These are phyloP conservation scores for Trichoderma parareesei DNA, from an alignment of 495 filamentous ascomycete genomes.

Conservation along the genomic window DNA sequence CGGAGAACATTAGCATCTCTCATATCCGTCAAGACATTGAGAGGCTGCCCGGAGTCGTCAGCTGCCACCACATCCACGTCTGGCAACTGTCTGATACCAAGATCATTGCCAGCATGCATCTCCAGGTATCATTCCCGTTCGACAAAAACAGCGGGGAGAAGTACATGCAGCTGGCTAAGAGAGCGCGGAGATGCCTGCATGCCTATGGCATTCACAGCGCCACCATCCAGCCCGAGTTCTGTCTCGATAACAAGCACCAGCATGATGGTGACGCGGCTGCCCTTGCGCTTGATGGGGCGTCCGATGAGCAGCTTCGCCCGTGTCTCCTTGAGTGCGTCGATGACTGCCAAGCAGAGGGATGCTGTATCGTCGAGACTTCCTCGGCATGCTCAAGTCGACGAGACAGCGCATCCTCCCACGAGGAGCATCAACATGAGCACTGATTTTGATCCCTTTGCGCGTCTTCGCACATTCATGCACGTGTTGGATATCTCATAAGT, in stretches of 20 bases:
- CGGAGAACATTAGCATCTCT: conserved; percentile 74
- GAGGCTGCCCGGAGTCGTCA: conserved; percentile 69
- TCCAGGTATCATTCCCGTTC: conserved; percentile 67
- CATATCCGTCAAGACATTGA: conserved; percentile 91
- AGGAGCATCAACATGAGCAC: conserved; percentile 2
- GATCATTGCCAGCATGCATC: conserved; percentile 82
- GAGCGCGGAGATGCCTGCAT: conserved; percentile 77
- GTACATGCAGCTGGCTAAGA: conserved; percentile 82
- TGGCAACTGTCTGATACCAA: conserved; percentile 96
- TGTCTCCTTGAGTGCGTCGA: conserved; percentile 86
- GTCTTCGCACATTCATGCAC: background rate
- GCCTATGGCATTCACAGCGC: conserved; percentile 96
- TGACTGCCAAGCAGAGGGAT: conserved; percentile 65
- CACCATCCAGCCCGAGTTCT: conserved; percentile 96
- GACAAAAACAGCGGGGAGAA: conserved; percentile 64
- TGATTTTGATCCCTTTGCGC: conserved; percentile 17
- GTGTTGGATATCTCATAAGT: background rate
- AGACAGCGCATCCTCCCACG: conserved; percentile 18
- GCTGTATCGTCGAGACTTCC: conserved; percentile 44
- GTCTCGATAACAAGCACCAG: conserved; percentile 41
- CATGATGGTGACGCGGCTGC: conserved; percentile 18
- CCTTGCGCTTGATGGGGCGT: conserved; percentile 24
- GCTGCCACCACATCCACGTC: conserved; percentile 92
- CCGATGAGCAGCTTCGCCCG: conserved; percentile 36
- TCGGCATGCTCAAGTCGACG: conserved; percentile 21